A percentile compares a stretch with the other conserved stretches of the same genome.
Conservation (phyloP, 163 green algal species). For the Scenedesmus sp. region DNA sequence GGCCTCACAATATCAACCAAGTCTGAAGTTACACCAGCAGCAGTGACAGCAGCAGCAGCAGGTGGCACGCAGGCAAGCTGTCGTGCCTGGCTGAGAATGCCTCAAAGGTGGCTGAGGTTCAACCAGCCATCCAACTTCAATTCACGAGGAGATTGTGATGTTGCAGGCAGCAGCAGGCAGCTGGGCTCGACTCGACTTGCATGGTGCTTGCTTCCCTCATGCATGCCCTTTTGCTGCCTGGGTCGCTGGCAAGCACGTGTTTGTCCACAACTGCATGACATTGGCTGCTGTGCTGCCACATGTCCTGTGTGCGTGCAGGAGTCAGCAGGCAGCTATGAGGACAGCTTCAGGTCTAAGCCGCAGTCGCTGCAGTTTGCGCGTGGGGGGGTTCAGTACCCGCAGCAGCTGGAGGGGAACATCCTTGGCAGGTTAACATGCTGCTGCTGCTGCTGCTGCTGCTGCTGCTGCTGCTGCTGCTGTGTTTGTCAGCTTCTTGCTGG, state of each 20-base stretch:
- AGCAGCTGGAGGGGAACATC: conserved; percentile 56
- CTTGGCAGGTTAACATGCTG: not conserved
- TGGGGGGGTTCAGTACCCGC: conserved; percentile 48
- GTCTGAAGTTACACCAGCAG: not conserved
- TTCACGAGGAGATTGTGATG: no score
- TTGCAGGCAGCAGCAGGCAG: no score
- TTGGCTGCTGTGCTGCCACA: not conserved
- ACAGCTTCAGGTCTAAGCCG: conserved; percentile 16
- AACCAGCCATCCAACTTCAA: no score
- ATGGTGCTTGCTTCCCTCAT: not conserved
- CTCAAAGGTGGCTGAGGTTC: not conserved
- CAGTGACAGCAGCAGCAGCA: not conserved
- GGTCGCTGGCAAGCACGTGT: no score
- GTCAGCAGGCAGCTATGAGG: not conserved
- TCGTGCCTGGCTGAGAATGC: not conserved
- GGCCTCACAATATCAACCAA: not conserved
- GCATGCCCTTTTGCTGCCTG: no score
- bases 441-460: not conserved
- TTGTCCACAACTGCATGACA: no score
- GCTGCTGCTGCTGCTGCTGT: no score
- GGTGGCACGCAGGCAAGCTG: not conserved
- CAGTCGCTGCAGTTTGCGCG: conserved; percentile 47
- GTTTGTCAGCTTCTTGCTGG: no score
- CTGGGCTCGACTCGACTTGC: no score
- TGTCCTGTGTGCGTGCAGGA: not conserved